Conservation (phyloP, 768 basidiomycete genomes). For the Mycena capillaripes region DNA sequence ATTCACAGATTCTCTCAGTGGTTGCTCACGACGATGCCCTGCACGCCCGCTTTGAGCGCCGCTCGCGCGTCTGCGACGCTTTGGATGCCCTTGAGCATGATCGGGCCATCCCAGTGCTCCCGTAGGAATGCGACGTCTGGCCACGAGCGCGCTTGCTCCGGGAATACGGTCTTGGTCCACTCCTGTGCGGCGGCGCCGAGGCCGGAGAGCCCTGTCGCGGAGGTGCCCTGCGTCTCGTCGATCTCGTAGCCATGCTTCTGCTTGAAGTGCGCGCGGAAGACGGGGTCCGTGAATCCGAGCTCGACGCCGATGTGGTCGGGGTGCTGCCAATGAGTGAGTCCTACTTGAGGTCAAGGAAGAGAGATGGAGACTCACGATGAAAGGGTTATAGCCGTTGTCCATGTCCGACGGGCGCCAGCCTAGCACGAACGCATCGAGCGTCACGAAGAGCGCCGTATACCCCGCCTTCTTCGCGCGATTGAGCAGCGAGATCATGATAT, state of each 20-base stretch:
- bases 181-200: constrained; percentile 27
- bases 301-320: constrained; percentile 52
- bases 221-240: constrained; percentile 31
- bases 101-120: constrained; percentile 62
- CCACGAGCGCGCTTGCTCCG: constrained; percentile 60
- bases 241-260: constrained; percentile 37
- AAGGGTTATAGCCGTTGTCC: constrained; percentile 55
- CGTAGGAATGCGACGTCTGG: constrained; percentile 59
- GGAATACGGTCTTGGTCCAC: constrained; percentile 55
- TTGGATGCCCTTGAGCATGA: constrained; percentile 65
- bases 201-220: constrained; percentile 39
- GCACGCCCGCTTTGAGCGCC: constrained; percentile 57
- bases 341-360: background rate
- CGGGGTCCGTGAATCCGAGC: constrained; percentile 60
- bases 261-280: constrained; percentile 58
- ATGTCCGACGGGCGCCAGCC: constrained; percentile 64
- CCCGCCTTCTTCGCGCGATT: constrained; percentile 55
- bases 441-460: constrained; percentile 61
- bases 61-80: constrained; percentile 62
- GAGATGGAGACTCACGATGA: constrained; percentile 29
- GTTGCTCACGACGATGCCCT: constrained; percentile 64
- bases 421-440: constrained; percentile 58
- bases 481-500: constrained; percentile 57
- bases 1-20: too few species aligned
- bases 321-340: background rate